Evolutionary conservation across 495 filamentous ascomycete species (phyloP).

Genomic region (Cudoniella acicularis): DNA sequence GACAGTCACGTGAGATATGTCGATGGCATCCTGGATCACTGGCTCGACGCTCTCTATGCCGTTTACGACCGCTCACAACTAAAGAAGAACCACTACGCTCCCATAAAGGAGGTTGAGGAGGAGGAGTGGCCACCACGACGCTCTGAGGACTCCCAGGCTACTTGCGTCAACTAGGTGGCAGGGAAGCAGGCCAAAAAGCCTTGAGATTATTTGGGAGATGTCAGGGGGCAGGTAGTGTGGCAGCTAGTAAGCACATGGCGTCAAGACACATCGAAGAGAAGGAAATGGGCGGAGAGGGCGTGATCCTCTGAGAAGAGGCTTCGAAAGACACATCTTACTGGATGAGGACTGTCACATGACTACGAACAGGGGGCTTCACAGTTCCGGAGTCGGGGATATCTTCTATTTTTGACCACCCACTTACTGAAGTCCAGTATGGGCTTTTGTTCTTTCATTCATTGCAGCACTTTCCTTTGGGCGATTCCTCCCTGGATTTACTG

Average conservation of each 20-base stretch:
- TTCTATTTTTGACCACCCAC: neutral
- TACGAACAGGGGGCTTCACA: neutral
- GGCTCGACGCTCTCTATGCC: conserved; percentile 21
- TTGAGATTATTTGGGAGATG: neutral
- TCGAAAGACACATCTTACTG: neutral
- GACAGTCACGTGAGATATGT: conserved; percentile 9
- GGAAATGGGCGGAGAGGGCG: neutral
- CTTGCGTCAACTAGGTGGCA: neutral
- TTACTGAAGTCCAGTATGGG: neutral
- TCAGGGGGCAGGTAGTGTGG: neutral
- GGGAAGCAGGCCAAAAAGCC: neutral
- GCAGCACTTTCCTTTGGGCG: neutral
- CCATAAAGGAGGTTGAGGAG: neutral
- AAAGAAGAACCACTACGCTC: neutral
- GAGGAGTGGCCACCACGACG: neutral
- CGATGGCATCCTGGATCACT: conserved; percentile 19
- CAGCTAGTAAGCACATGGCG: neutral
- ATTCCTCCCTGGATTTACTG: neutral
- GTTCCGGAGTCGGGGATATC: neutral
- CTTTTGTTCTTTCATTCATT: neutral
- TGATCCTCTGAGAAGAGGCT: neutral
- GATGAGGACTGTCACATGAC: neutral
- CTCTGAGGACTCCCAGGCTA: neutral
- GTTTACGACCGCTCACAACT: conserved; percentile 17
- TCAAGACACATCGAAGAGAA: neutral